Evolutionary conservation across 805 yeast genomes (phyloP).

Genomic region (Cyberlindnera japonica): DNA sequence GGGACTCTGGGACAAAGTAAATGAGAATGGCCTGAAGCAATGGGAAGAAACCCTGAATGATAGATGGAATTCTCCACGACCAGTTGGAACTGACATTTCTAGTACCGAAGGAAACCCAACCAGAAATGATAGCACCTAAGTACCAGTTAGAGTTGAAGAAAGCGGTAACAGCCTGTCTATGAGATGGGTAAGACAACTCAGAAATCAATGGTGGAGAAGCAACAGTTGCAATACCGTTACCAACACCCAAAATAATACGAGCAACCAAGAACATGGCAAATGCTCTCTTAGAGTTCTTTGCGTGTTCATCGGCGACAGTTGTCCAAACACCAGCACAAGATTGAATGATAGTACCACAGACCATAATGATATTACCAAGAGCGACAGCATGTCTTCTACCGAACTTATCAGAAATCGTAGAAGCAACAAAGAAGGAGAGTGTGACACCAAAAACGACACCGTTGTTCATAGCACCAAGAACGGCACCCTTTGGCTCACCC

Average conservation of each 20-base stretch:
- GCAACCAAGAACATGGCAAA: conserved; percentile 22
- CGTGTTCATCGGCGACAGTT: conserved; percentile 7
- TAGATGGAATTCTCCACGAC: conserved; percentile 55
- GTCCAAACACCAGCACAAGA: conserved; percentile 27
- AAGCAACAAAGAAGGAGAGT: conserved; percentile 29
- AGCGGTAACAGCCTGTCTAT: conserved; percentile 39
- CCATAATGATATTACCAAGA: conserved; percentile 24
- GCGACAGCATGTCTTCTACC: conserved; percentile 38
- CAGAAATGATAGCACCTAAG: conserved; percentile 50
- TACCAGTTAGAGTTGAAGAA: conserved; percentile 50
- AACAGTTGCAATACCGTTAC: conserved; percentile 40
- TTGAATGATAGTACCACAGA: conserved; percentile 28
- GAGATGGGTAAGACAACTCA: conserved; percentile 49
- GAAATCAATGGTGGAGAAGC: conserved; percentile 50
- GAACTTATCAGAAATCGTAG: conserved; percentile 32
- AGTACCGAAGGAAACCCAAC: conserved; percentile 49
- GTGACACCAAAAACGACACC: conserved; percentile 42
- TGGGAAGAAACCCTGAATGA: conserved; percentile 48
- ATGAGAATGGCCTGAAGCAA: conserved; percentile 35
- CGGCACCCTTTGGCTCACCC: conserved; percentile 37
- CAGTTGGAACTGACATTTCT: conserved; percentile 29
- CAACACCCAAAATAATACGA: conserved; percentile 48
- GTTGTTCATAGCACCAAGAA: conserved; percentile 39
- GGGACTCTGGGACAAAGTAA: conserved; percentile 47
- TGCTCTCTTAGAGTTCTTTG: conserved; percentile 18